phyloP scores from a whole-genome alignment of 2,329 filamentous ascomycete species.

The Trematosphaeria pertusa region DNA sequence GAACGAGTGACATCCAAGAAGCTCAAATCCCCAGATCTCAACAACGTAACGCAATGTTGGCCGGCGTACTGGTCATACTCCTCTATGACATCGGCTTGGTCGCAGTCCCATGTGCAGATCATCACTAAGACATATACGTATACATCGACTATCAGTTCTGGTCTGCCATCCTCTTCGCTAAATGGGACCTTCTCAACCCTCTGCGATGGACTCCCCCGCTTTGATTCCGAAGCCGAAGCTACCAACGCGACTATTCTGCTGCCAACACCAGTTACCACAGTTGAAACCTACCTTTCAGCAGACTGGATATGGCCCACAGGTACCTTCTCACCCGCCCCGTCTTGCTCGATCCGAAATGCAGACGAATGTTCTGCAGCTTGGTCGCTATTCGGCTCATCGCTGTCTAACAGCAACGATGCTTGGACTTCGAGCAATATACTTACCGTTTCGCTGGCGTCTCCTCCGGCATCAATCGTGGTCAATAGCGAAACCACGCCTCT shows the following conservation, averaged over 20 bases:
- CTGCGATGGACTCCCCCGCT: slow-evolving; percentile 3
- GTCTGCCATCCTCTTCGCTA: not conserved
- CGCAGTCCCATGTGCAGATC: not conserved
- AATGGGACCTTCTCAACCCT: slow-evolving; percentile 1
- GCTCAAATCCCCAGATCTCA: slow-evolving; percentile 4
- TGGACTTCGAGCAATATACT: slow-evolving; percentile 7
- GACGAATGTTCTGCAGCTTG: slow-evolving; percentile 3
- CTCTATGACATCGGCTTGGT: not conserved
- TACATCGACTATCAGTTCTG: not conserved
- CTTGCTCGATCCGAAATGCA: not conserved
- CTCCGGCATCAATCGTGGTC: slow-evolving; percentile 9
- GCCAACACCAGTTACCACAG: slow-evolving; percentile 4
- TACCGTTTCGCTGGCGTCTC: slow-evolving; percentile 10
- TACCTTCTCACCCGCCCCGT: not conserved
- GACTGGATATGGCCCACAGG: not conserved
- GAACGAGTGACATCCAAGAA: not conserved
- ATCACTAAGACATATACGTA: not conserved
- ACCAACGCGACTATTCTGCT: not conserved
- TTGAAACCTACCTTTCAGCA: not conserved
- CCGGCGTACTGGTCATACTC: slow-evolving; percentile 8
- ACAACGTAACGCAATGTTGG: slow-evolving; percentile 14
- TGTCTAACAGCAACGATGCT: not conserved
- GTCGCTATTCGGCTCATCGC: slow-evolving; percentile 6
- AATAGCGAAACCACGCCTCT: slow-evolving; percentile 9
- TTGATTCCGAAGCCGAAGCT: not conserved